These are phyloP conservation scores for Arabidopsis lyrata DNA, from an alignment of 441 rosid species.

Conservation along the genomic window DNA sequence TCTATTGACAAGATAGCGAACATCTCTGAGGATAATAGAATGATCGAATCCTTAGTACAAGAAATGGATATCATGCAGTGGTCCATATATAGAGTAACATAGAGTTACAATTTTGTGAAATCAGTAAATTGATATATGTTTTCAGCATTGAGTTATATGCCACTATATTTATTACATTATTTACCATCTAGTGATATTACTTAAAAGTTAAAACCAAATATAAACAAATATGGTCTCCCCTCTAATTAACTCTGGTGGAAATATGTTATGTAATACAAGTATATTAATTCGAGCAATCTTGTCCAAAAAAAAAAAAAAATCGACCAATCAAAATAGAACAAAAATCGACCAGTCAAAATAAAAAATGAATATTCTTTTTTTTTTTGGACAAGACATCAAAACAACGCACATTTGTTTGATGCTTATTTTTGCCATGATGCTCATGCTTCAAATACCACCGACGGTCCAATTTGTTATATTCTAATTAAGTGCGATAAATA, in stretches of 20 bases:
- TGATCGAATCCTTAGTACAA: constrained; percentile 20
- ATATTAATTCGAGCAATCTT: no score
- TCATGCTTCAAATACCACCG: constrained; percentile 31
- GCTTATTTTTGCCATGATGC: constrained; percentile 29
- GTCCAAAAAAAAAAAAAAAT: no score
- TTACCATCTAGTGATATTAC: background rate
- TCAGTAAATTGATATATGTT: background rate
- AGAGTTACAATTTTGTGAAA: constrained; percentile 14
- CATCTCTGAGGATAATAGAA: constrained; percentile 24
- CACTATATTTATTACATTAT: background rate
- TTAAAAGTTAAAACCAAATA: background rate
- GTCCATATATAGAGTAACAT: constrained; percentile 19
- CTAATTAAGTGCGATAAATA: background rate
- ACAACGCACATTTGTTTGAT: constrained; percentile 41
- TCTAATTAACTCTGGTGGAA: background rate
- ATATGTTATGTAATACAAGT: constrained; percentile 6
- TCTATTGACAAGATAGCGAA: constrained; percentile 32
- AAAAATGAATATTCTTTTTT: constrained; percentile 27
- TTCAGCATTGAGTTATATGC: background rate
- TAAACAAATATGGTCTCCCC: background rate
- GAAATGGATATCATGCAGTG: constrained; percentile 24
- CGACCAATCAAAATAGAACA: constrained; percentile 11
- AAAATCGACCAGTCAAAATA: background rate
- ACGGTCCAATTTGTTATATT: constrained; percentile 29
- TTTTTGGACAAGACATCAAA: constrained; percentile 8